phyloP scores from a whole-genome alignment of 139 green algal genomes.

The Volvox africanus region DNA sequence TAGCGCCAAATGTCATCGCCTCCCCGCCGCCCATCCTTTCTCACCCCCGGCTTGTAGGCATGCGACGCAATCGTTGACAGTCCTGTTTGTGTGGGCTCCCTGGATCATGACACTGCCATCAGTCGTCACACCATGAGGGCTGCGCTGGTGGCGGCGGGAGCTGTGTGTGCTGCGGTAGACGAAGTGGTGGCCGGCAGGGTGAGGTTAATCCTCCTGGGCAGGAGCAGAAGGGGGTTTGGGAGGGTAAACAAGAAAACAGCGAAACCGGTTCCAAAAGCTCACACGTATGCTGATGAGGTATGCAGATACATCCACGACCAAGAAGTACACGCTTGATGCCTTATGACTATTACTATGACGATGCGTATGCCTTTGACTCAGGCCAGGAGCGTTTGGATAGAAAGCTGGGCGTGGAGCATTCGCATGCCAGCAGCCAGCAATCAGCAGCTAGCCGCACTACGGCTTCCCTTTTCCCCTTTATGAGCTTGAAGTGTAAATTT shows the following conservation, averaged over 20 bases:
- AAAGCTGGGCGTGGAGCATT: too few relatives aligned
- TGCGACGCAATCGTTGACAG: slow-evolving; percentile 70
- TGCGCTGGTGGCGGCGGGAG: slow-evolving; percentile 83
- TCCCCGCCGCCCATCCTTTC: not conserved
- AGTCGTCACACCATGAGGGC: slow-evolving; percentile 76
- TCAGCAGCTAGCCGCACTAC: too few relatives aligned
- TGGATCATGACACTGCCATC: slow-evolving; percentile 92
- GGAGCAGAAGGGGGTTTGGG: not conserved
- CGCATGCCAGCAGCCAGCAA: too few relatives aligned
- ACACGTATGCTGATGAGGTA: too few relatives aligned
- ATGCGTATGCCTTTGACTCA: too few relatives aligned
- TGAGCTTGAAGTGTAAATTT: too few relatives aligned
- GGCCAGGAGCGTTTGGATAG: too few relatives aligned
- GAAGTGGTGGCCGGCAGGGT: slow-evolving; percentile 68
- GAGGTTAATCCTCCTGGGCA: not conserved
- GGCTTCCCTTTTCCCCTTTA: too few relatives aligned
- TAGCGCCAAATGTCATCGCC: not conserved
- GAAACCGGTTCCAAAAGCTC: not conserved
- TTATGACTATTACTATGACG: too few relatives aligned
- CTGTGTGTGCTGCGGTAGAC: slow-evolving; percentile 81
- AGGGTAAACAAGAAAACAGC: not conserved
- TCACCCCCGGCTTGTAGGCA: not conserved
- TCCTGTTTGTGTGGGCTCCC: slow-evolving; percentile 63
- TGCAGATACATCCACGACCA: too few relatives aligned
- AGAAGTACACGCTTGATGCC: too few relatives aligned